Evolutionary conservation across 2,329 filamentous ascomycete species (phyloP), one percentile per base, ranked within the genome.

Genomic region (Daldinia sp.): DNA sequence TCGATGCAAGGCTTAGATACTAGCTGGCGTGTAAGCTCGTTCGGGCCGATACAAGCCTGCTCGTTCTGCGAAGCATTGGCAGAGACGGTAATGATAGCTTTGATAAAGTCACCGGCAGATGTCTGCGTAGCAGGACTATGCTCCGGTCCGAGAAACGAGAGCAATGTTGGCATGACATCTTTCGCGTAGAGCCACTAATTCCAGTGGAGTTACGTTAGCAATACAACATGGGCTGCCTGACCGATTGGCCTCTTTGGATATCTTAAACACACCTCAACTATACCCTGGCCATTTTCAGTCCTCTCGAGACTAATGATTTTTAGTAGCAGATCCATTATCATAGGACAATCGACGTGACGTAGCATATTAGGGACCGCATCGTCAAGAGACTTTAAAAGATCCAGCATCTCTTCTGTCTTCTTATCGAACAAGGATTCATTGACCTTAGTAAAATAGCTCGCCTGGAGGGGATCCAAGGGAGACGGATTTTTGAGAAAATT

Each of bases 1-100:
- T 95, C 88, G 58, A 97, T 89, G 74, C 94, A 98, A 15, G 88
- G 82, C 69, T 92, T 89, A 0, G 96, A 98, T 1, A 99, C 96
- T 3, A 99, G 87, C 81, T 99, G 94, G 44, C 96, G 90, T 4
- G 96, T 99, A 56, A 99, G 87, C 78, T 97, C 96, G 79, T 99
- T 99, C 3, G 96, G 96, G 3, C 96, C 96, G 78, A 99, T 98
- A 76, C 97, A 98, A n/a, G 95, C 96, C 78, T 98, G 94, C 77
- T 99, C 96, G 76, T 98, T 97, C 74, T 97, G 96, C 1, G 95
- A 98, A 2, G 96, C 96, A 77, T 99, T 99, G 68, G 96, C 96
- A 1, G 96, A 98, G 65, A 99, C 98, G 28, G 96, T 99, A 73
- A 99, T 98, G 78, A 99, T 98, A 46, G 96, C 96, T 80, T 99